Base-by-base conservation (phyloP, 1,284 basidiomycete species). In the Papiliotrema terrestris region DNA sequence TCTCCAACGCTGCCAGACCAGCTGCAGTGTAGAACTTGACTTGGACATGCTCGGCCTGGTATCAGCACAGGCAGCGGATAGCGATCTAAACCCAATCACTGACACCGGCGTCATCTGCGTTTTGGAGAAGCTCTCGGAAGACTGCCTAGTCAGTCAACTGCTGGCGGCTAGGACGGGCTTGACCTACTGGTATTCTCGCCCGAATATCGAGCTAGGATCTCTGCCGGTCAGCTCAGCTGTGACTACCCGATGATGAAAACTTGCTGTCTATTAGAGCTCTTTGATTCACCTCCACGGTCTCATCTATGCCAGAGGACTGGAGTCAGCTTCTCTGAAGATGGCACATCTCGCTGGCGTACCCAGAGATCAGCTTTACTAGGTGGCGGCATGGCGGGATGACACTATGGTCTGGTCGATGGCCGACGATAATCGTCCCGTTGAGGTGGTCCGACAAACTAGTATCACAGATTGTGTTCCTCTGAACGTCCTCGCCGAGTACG, bases 91-190 rank as follows among this genome's bases (percentile, higher is more conserved):
- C 35, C 29, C 29, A 32, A 5, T 32, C 6, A 51, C 70, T 59
- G 25, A 73, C 73, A 41, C 85, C 86, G 1, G 91, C 93, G 77
- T 98, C 95, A 71, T 98, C 94, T 15, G 94, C 94, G 69, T 98
- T 98, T 79, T 98, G 82, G 0, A 97, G 79, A 11, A 97, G 83
- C 72, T 98, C 94, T 39, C 94, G 83, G 67, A 93, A 95, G 45
- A 94, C 89, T 83, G 53, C 6, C 5, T 29, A 25, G 35, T 49
- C n/a, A 38, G 49, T 62, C 52, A 64, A 56, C 53, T 29, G 43
- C 20, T 22, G 51, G 23, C 50, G 44, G n/a, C 17, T 25, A 44
- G n/a, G 19, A 9, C 15, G 37, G 17, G 9, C 9, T 20, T 8
- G 37, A 59, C 78, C 57, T 60, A 83, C 85, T 84, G 4, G 91